Evolutionary conservation across 345 rosid species (phyloP).

Genomic region (Cardamine resedifolia): DNA sequence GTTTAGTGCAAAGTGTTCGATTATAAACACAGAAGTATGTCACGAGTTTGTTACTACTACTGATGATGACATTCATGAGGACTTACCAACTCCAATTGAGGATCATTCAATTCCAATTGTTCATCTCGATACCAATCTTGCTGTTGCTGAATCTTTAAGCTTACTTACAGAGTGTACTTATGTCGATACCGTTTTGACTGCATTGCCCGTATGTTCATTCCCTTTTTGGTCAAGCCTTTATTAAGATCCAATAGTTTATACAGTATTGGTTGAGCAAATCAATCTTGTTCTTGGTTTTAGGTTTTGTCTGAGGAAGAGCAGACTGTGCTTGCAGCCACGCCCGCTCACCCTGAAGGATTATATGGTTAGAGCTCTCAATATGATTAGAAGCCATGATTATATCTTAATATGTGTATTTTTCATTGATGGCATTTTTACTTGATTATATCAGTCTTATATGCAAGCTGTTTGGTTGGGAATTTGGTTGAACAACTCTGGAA

Average conservation of each 20-base stretch:
- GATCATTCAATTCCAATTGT: slow-evolving; percentile 56
- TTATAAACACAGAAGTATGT: slow-evolving; percentile 56
- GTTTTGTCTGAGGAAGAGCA: slow-evolving; percentile 91
- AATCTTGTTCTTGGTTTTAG: slow-evolving; percentile 40
- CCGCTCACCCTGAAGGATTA: slow-evolving; percentile 87
- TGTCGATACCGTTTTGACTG: slow-evolving; percentile 68
- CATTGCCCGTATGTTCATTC: slow-evolving; percentile 61
- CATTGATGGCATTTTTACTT: background rate
- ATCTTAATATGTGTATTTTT: background rate
- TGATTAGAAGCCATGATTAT: background rate
- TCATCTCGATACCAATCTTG: slow-evolving; percentile 64
- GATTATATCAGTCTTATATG: slow-evolving; percentile 48
- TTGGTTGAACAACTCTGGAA: slow-evolving; percentile 92
- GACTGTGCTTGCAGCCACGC: slow-evolving; percentile 82
- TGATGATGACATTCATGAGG: slow-evolving; percentile 49
- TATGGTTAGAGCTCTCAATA: slow-evolving; percentile 51
- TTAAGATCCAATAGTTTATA: background rate
- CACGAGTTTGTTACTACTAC: slow-evolving; percentile 47
- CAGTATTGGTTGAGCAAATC: background rate
- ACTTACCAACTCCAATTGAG: slow-evolving; percentile 39
- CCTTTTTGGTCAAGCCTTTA: background rate
- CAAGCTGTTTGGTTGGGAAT: slow-evolving; percentile 75
- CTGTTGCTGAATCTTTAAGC: slow-evolving; percentile 59
- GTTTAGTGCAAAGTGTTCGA: slow-evolving; percentile 58
- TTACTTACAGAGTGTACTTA: slow-evolving; percentile 60